Evolutionary conservation across 2,329 filamentous ascomycete genomes (phyloP).

Genomic region (Cryphonectria japonica): DNA sequence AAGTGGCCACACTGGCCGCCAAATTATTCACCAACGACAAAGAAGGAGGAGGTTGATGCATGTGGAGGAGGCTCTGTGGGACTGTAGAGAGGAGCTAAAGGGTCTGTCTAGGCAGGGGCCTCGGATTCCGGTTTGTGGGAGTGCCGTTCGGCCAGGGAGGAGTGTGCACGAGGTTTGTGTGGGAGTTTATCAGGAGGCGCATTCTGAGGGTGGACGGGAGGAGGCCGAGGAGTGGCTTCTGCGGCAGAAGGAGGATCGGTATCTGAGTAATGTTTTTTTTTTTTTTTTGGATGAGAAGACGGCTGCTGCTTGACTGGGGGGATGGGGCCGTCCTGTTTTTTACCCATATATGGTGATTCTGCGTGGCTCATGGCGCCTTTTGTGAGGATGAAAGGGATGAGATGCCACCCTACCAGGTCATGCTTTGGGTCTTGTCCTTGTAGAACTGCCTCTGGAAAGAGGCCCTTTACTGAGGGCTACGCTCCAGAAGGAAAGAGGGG

Average conservation of each 20-base stretch:
- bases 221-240: constrained; percentile 30
- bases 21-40: constrained; percentile 23
- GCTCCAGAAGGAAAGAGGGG: too few relatives aligned
- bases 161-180: constrained; percentile 26
- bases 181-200: constrained; percentile 30
- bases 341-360: too few relatives aligned
- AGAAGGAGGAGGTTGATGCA: constrained; percentile 6
- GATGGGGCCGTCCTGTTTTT: too few relatives aligned
- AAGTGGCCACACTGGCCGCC: constrained; percentile 26
- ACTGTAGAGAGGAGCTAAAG: constrained; percentile 27
- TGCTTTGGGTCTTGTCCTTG: too few relatives aligned
- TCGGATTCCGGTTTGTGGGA: constrained; percentile 30
- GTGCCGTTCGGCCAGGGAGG: constrained; percentile 28
- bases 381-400: too few relatives aligned
- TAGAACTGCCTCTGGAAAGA: too few relatives aligned
- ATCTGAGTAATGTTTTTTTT: constrained; percentile 27
- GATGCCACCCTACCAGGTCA: too few relatives aligned
- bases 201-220: constrained; percentile 23
- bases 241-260: constrained; percentile 30
- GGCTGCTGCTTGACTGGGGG: too few relatives aligned
- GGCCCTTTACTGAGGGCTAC: too few relatives aligned
- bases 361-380: too few relatives aligned
- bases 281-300: constrained; percentile 24
- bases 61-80: constrained; percentile 31
- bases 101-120: constrained; percentile 26